Percentiles rank a stretch among this genome's conserved stretches.
phyloP scores from a whole-genome alignment of 2,329 filamentous ascomycete species.

The Trichophaea hybrida region DNA sequence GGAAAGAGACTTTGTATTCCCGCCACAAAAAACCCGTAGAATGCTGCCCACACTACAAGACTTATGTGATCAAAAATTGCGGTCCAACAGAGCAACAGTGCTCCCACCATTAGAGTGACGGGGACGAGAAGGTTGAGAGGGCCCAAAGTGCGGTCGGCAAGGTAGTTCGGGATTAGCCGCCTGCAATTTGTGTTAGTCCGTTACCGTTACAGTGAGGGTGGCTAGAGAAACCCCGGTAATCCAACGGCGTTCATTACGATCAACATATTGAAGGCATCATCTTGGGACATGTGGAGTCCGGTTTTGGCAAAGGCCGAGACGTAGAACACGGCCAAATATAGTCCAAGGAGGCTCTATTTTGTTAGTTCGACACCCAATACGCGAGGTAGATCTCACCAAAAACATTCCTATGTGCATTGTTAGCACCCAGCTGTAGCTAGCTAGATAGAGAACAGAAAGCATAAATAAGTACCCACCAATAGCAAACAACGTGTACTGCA shows the following conservation, averaged over 20 bases:
- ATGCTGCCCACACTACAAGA: constrained; percentile 47
- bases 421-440: too few relatives aligned
- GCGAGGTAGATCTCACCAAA: constrained; percentile 23
- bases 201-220: too few relatives aligned
- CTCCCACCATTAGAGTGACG: constrained; percentile 31
- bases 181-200: too few relatives aligned
- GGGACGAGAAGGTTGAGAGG: constrained; percentile 48
- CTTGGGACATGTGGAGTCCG: constrained; percentile 31
- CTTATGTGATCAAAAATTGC: constrained; percentile 38
- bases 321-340: constrained; percentile 49
- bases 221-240: constrained; percentile 33
- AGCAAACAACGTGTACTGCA: constrained; percentile 39
- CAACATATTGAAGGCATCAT: constrained; percentile 44
- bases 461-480: constrained; percentile 27
- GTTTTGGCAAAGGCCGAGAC: constrained; percentile 38
- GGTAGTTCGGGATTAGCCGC: constrained; percentile 42
- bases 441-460: neutral
- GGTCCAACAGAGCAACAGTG: constrained; percentile 44
- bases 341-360: constrained; percentile 33
- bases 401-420: constrained; percentile 27
- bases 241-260: constrained; percentile 52
- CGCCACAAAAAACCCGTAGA: constrained; percentile 51
- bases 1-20: constrained; percentile 54
- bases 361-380: too few relatives aligned
- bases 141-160: constrained; percentile 45